Evolutionary conservation across 306 rosid genomes (phyloP).

Genomic region (Ceratonia siliqua): DNA sequence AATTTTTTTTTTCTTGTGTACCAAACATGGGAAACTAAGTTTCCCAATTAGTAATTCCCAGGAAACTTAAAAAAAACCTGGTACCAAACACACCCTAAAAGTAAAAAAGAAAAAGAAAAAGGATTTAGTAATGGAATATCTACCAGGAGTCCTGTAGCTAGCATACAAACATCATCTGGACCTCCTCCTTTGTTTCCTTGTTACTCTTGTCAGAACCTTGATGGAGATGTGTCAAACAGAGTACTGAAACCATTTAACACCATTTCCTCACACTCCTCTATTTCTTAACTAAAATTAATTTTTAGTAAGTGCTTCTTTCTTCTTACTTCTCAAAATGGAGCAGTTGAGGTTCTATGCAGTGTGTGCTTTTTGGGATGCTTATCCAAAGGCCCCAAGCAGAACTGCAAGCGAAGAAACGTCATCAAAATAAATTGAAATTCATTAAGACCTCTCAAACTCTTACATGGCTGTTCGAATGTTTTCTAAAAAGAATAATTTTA

Average conservation of each 20-base stretch:
- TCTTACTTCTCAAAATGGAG: slow-evolving; percentile 27
- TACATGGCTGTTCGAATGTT: no score
- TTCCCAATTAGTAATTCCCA: no score
- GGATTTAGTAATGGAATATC: not conserved
- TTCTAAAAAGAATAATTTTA: no score
- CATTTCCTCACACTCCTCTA: not conserved
- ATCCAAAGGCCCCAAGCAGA: not conserved
- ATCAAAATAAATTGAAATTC: not conserved
- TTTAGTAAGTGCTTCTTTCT: not conserved
- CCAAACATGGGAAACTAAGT: no score
- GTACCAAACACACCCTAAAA: no score
- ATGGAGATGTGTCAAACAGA: not conserved
- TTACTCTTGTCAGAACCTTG: not conserved
- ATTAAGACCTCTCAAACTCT: not conserved
- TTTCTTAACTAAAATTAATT: not conserved
- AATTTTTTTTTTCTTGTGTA: no score
- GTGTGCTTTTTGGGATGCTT: not conserved
- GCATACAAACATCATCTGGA: not conserved
- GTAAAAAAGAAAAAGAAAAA: no score
- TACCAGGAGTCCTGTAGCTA: not conserved
- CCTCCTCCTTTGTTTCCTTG: not conserved
- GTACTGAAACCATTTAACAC: not conserved
- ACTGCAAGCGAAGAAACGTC: not conserved
- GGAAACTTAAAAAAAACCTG: no score
- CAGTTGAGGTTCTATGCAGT: slow-evolving; percentile 27